Percentiles rank a stretch among this genome's conserved stretches.
Conservation (phyloP, 163 green algal genomes). For the Coccomyxa subellipsoidea region DNA sequence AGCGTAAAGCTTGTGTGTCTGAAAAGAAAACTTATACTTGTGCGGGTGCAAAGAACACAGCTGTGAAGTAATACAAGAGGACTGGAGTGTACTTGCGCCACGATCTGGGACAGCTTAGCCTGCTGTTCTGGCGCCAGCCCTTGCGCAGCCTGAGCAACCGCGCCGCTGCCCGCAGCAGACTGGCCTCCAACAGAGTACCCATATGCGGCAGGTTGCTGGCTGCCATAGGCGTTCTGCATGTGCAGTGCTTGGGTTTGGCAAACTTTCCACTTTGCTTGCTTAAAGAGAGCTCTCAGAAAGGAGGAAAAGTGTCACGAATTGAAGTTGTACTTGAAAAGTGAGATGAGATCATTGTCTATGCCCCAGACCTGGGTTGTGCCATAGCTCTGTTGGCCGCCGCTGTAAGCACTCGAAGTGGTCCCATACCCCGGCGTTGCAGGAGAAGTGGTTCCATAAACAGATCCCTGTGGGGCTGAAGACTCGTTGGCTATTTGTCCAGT, state of each 20-base stretch:
- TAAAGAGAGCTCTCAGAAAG: too few relatives aligned
- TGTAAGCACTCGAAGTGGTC: not conserved
- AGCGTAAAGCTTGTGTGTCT: not conserved
- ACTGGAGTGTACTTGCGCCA: not conserved
- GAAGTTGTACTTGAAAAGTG: too few relatives aligned
- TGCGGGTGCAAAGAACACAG: not conserved
- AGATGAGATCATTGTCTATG: too few relatives aligned
- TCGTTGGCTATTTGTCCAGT: not conserved
- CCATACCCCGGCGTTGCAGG: not conserved
- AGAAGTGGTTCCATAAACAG: not conserved
- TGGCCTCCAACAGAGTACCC: not conserved
- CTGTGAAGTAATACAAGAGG: not conserved
- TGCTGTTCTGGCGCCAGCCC: constrained; percentile 6
- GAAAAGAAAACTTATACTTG: not conserved
- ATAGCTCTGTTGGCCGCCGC: not conserved
- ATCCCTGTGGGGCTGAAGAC: not conserved
- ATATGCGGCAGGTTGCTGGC: not conserved
- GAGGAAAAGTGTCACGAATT: too few relatives aligned
- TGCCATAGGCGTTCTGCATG: not conserved
- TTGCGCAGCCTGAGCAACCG: not conserved
- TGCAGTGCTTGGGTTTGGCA: not conserved
- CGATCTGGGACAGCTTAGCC: not conserved
- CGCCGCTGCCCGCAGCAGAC: not conserved
- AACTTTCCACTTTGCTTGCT: too few relatives aligned
- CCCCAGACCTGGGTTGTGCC: not conserved